Evolutionary conservation across 176 grass and related monocot species (phyloP).

Genomic region (Melocanna baccifera): DNA sequence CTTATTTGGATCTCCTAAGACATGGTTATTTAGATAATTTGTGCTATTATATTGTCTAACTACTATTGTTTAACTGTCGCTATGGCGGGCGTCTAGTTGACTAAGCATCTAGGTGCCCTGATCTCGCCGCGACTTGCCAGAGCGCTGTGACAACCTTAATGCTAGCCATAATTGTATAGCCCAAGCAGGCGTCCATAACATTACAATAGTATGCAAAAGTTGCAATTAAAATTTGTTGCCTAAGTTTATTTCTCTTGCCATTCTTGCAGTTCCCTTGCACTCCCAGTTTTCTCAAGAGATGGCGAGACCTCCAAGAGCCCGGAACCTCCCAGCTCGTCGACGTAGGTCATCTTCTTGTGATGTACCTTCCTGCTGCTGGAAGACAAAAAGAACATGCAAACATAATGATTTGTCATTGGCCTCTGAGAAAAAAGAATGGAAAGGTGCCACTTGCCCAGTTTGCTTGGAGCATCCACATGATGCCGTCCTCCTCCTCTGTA

Average conservation of each 20-base stretch:
- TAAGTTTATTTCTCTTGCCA: slow-evolving; percentile 2
- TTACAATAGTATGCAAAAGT: not conserved
- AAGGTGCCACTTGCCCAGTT: slow-evolving; percentile 77
- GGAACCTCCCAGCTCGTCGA: slow-evolving; percentile 39
- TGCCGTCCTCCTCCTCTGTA: slow-evolving; percentile 95
- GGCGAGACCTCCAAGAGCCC: slow-evolving; percentile 46
- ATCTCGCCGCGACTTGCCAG: no score
- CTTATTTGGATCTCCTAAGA: no score
- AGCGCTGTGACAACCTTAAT: no score
- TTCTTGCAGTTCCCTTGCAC: slow-evolving; percentile 27
- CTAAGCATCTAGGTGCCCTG: no score
- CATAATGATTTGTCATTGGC: slow-evolving; percentile 35
- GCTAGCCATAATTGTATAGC: slow-evolving; percentile 16
- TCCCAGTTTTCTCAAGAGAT: slow-evolving; percentile 38
- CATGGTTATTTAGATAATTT: no score
- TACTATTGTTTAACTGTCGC: no score
- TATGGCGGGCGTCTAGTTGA: no score
- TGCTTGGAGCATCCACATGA: slow-evolving; percentile 93
- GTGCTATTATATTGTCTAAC: no score
- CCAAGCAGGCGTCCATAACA: slow-evolving; percentile 8
- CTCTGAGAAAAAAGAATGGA: slow-evolving; percentile 78
- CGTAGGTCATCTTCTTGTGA: slow-evolving; percentile 43
- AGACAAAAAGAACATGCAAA: slow-evolving; percentile 30
- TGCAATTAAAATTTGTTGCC: not conserved
- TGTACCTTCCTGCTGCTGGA: slow-evolving; percentile 23